Percentiles rank a stretch among this genome's conserved stretches.
phyloP scores from a whole-genome alignment of 805 yeast species.

The Pichia heedii region DNA sequence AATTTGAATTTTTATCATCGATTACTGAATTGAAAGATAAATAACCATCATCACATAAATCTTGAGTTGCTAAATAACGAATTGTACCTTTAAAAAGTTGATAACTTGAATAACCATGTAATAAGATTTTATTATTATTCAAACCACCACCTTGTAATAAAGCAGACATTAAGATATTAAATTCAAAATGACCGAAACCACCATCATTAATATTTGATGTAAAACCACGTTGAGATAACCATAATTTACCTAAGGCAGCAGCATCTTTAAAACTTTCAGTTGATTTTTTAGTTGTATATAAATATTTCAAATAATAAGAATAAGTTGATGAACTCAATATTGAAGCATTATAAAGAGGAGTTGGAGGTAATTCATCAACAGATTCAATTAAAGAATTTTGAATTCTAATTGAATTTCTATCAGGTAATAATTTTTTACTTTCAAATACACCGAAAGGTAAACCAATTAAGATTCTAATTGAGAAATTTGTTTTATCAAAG shows the following conservation, averaged over 20 bases:
- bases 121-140: constrained; percentile 63
- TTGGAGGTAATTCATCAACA: constrained; percentile 47
- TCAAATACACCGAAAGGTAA: constrained; percentile 68
- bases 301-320: constrained; percentile 61
- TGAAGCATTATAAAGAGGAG: constrained; percentile 82
- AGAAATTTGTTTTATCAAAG: constrained; percentile 58
- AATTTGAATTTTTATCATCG: constrained; percentile 37
- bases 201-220: constrained; percentile 48
- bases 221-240: constrained; percentile 86
- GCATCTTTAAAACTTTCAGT: constrained; percentile 85
- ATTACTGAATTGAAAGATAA: constrained; percentile 53
- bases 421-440: constrained; percentile 64
- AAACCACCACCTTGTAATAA: constrained; percentile 76
- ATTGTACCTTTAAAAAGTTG: constrained; percentile 88
- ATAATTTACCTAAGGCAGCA: constrained; percentile 72
- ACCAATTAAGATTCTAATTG: constrained; percentile 65
- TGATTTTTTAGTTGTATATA: constrained; percentile 66
- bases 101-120: constrained; percentile 86
- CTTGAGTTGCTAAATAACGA: constrained; percentile 73
- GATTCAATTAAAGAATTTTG: constrained; percentile 24
- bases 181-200: constrained; percentile 93
- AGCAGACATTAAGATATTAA: constrained; percentile 71
- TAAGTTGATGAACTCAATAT: constrained; percentile 60
- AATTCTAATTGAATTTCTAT: constrained; percentile 73
- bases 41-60: constrained; percentile 53